A percentile compares a stretch with the other conserved stretches of the same genome.
Conservation (phyloP, 2,329 filamentous ascomycete genomes). For the Botrytis medusae region DNA sequence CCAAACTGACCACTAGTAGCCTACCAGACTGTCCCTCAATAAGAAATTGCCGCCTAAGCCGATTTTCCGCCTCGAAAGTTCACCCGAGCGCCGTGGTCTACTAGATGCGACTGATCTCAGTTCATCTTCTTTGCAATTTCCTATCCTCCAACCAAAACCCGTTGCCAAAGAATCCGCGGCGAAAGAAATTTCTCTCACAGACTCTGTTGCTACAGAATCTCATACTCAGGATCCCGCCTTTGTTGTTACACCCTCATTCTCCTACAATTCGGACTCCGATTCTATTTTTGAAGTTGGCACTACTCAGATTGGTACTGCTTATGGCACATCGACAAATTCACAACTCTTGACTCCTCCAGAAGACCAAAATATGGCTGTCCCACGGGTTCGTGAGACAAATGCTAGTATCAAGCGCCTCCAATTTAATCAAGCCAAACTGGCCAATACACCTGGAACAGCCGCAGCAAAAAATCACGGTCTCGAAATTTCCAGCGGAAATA, state of each 20-base stretch:
- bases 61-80: neutral
- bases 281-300: neutral
- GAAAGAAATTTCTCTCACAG: neutral
- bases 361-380: neutral
- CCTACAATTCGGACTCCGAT: neutral
- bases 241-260: neutral
- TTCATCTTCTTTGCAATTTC: constrained; percentile 6
- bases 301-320: neutral
- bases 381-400: neutral
- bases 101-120: constrained; percentile 13
- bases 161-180: neutral
- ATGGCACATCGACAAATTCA: neutral
- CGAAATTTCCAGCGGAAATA: neutral
- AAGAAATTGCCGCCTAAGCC: constrained; percentile 10
- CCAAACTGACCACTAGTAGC: neutral
- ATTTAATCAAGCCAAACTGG: neutral
- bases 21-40: constrained; percentile 4
- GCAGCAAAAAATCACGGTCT: neutral
- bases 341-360: neutral
- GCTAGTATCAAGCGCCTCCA: neutral
- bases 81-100: constrained; percentile 12
- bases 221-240: neutral
- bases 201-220: neutral
- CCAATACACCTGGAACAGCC: no score
- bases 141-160: neutral